These are phyloP conservation scores for Penicillium brasilianum DNA, from an alignment of 2,329 filamentous ascomycete species.

Conservation along the genomic window DNA sequence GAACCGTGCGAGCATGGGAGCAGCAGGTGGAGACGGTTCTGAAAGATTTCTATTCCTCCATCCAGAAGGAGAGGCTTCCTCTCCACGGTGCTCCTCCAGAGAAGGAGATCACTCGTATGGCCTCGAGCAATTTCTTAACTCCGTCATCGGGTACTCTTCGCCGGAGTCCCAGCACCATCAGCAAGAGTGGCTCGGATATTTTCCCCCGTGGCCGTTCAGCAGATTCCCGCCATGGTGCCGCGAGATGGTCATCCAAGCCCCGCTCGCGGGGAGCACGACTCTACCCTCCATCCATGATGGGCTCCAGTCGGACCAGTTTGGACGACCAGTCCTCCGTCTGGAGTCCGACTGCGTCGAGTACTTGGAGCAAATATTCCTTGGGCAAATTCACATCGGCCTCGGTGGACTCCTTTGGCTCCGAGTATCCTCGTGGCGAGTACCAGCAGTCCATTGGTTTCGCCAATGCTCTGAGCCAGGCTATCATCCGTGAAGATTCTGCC, in stretches of 20 bases:
- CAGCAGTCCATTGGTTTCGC: constrained; percentile 98
- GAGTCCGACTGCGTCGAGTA: constrained; percentile 90
- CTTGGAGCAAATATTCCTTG: constrained; percentile 92
- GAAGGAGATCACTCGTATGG: constrained; percentile 41
- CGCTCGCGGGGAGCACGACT: constrained; percentile 74
- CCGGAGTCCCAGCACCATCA: constrained; percentile 86
- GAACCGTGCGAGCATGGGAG: constrained; percentile 81
- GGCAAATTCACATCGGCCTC: constrained; percentile 91
- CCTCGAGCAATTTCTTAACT: constrained; percentile 70
- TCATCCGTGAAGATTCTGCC: constrained; percentile 78
- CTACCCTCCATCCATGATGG: constrained; percentile 78
- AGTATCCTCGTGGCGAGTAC: constrained; percentile 77
- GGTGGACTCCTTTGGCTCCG: constrained; percentile 84
- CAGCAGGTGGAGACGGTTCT: constrained; percentile 86
- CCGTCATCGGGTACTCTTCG: constrained; percentile 71
- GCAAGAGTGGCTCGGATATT: constrained; percentile 85
- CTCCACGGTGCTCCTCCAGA: constrained; percentile 72
- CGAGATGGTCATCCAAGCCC: constrained; percentile 83
- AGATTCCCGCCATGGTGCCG: constrained; percentile 67
- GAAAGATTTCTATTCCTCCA: constrained; percentile 89
- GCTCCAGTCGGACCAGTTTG: constrained; percentile 90
- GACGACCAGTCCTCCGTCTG: constrained; percentile 89
- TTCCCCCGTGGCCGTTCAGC: constrained; percentile 72
- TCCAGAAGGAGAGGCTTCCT: constrained; percentile 83
- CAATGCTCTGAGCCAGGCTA: constrained; percentile 93